A percentile compares a stretch with the other conserved stretches of the same genome.
phyloP scores from a whole-genome alignment of 441 rosid species.

The Croton laevigatus region DNA sequence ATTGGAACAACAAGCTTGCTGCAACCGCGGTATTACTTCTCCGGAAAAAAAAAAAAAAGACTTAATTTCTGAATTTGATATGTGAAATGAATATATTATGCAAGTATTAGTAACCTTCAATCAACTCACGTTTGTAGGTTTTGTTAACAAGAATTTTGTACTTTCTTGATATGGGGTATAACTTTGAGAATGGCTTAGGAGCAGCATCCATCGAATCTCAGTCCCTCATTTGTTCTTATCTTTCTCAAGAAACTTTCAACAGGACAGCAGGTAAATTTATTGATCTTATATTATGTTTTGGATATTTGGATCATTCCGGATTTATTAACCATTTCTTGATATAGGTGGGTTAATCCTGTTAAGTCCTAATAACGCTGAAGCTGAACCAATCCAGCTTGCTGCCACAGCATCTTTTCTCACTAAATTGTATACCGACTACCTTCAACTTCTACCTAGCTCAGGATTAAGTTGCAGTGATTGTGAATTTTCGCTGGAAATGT shows the following conservation, averaged over 20 bases:
- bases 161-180: conserved; percentile 50
- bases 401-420: conserved; percentile 57
- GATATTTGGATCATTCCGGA: background rate
- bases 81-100: background rate
- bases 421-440: conserved; percentile 57
- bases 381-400: conserved; percentile 42
- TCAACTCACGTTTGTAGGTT: conserved; percentile 35
- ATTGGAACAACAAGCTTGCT: conserved; percentile 60
- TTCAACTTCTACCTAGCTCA: conserved; percentile 34
- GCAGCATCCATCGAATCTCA: conserved; percentile 34
- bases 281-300: background rate
- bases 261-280: conserved; percentile 40
- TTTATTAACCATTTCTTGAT: conserved; percentile 2
- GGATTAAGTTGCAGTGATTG: conserved; percentile 28
- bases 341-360: conserved; percentile 56
- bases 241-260: conserved; percentile 30
- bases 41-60: background rate
- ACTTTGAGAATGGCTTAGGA: conserved; percentile 33
- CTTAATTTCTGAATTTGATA: background rate
- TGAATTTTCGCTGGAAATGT: conserved; percentile 34
- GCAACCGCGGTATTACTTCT: conserved; percentile 37
- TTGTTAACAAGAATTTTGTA: conserved; percentile 44
- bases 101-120: background rate
- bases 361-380: conserved; percentile 33
- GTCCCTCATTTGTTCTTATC: conserved; percentile 44